phyloP scores from a whole-genome alignment of 1,284 basidiomycete species.

The Hypsizygus ulmarius region DNA sequence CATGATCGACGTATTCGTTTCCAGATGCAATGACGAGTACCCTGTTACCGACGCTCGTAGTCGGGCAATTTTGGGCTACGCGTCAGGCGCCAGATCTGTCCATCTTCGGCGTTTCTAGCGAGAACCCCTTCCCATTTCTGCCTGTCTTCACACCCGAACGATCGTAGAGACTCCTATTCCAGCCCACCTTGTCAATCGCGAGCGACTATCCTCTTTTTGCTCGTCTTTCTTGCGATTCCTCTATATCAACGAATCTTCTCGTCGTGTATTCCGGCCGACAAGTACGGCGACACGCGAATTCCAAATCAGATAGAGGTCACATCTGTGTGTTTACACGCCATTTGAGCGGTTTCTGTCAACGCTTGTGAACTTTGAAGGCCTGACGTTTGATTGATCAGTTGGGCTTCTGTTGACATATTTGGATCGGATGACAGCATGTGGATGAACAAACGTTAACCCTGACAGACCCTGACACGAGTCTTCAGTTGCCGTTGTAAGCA shows the following conservation, averaged over 20 bases:
- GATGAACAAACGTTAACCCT: constrained; percentile 19
- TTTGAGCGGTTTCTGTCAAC: constrained; percentile 34
- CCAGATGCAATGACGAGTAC: background rate
- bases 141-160: too few relatives aligned
- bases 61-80: too few relatives aligned
- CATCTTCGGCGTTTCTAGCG: background rate
- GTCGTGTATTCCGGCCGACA: constrained; percentile 11
- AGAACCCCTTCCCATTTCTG: background rate
- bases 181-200: background rate
- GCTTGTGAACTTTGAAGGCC: constrained; percentile 10
- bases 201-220: constrained; percentile 3
- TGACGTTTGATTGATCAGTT: constrained; percentile 15
- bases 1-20: background rate
- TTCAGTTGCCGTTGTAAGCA: constrained; percentile 14
- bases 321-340: constrained; percentile 14
- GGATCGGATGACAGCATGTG: constrained; percentile 20
- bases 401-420: constrained; percentile 17
- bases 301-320: constrained; percentile 19
- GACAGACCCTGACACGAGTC: constrained; percentile 4
- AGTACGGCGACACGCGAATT: constrained; percentile 12
- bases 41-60: too few relatives aligned
- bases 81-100: too few relatives aligned
- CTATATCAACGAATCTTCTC: constrained; percentile 3
- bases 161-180: too few relatives aligned
- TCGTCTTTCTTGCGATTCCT: background rate